Percentiles rank a stretch among this genome's conserved stretches.
Conservation (phyloP, 371 early-diverging fungal genomes). For the Phascolomyces articulosus region DNA sequence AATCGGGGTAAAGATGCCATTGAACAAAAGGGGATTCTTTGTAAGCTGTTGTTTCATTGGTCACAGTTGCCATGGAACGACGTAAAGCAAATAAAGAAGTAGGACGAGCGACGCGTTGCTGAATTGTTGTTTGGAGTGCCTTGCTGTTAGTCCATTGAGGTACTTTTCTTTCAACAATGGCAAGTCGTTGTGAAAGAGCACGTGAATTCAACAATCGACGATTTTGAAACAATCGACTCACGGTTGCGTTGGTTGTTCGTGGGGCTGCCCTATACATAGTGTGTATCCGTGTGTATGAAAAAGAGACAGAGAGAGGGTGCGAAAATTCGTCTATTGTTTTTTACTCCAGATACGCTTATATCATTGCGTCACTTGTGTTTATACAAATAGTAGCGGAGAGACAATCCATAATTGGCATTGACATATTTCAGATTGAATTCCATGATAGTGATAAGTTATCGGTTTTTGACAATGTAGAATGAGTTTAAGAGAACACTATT, state of each 20-base stretch:
- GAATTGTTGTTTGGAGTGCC: neutral
- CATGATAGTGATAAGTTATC: too few relatives aligned
- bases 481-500: too few relatives aligned
- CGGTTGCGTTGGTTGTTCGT: neutral
- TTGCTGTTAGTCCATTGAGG: neutral
- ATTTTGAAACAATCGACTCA: neutral
- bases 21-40: conserved; percentile 45
- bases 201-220: neutral
- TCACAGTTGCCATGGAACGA: conserved; percentile 15
- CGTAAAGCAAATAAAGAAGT: neutral
- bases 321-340: too few relatives aligned
- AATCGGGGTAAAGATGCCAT: conserved; percentile 63
- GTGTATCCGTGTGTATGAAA: neutral
- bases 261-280: conserved; percentile 1
- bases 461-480: too few relatives aligned
- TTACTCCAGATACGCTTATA: too few relatives aligned
- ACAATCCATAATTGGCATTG: too few relatives aligned
- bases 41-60: neutral
- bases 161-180: neutral
- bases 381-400: too few relatives aligned
- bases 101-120: neutral
- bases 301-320: too few relatives aligned
- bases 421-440: too few relatives aligned
- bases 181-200: neutral
- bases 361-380: too few relatives aligned